A percentile compares a stretch with the other conserved stretches of the same genome.
Conservation (phyloP, 108 stramenopile species). For the Hondaea fermentalgiana region DNA sequence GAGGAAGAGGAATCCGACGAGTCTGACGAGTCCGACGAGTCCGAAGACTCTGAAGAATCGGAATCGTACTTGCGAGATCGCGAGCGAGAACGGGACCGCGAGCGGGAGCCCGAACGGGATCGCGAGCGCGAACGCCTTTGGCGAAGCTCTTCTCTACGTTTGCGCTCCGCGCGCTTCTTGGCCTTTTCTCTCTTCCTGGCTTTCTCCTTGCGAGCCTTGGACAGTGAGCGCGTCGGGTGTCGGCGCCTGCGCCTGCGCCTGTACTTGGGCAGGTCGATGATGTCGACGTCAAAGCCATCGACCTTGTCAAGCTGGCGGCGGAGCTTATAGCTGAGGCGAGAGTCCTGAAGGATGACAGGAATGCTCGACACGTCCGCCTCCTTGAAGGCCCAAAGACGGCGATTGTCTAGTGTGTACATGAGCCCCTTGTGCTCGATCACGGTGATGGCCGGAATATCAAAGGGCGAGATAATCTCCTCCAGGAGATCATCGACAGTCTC, state of each 20-base stretch:
- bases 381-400: not conserved
- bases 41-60: not conserved
- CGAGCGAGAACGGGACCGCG: not conserved
- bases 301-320: not conserved
- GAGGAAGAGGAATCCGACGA: not conserved
- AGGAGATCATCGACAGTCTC: not conserved
- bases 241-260: not conserved
- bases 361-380: not conserved
- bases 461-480: not conserved
- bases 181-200: not conserved
- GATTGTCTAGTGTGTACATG: not conserved
- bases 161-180: not conserved
- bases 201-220: not conserved
- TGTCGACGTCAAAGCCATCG: not conserved
- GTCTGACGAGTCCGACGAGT: not conserved
- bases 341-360: not conserved
- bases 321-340: not conserved
- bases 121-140: not conserved
- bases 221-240: not conserved
- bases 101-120: not conserved
- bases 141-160: not conserved
- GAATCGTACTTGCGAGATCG: not conserved
- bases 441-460: not conserved
- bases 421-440: not conserved
- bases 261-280: not conserved